A percentile compares a stretch with the other conserved stretches of the same genome.
Conservation (phyloP, 2,329 filamentous ascomycete species). For the Coniochaeta pulveracea region DNA sequence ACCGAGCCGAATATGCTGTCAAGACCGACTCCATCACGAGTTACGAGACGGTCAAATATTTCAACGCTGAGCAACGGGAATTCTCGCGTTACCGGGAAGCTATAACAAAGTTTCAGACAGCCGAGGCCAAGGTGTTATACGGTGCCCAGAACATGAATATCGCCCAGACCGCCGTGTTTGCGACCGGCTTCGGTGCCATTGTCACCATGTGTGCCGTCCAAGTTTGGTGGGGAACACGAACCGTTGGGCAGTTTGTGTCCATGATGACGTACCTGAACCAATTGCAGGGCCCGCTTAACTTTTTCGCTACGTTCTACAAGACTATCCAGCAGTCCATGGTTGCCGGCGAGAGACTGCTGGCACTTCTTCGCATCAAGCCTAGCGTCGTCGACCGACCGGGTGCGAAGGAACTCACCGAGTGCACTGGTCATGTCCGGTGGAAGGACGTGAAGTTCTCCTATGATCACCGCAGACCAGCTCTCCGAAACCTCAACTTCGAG, state of each 20-base stretch:
- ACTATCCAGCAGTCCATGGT: slow-evolving; percentile 97
- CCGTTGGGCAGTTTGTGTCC: slow-evolving; percentile 60
- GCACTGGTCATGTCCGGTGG: slow-evolving; percentile 75
- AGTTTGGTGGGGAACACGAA: slow-evolving; percentile 53
- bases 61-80: slow-evolving; percentile 75
- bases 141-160: slow-evolving; percentile 75
- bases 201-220: slow-evolving; percentile 69
- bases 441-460: slow-evolving; percentile 87
- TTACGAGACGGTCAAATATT: slow-evolving; percentile 93
- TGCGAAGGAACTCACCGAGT: slow-evolving; percentile 51
- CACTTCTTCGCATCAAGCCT: slow-evolving; percentile 92
- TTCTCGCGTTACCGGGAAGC: slow-evolving; percentile 62
- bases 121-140: slow-evolving; percentile 66
- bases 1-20: slow-evolving; percentile 89
- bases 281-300: slow-evolving; percentile 70
- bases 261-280: slow-evolving; percentile 71
- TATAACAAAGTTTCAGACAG: slow-evolving; percentile 59
- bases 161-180: slow-evolving; percentile 70
- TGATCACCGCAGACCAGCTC: slow-evolving; percentile 71
- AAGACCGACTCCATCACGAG: slow-evolving; percentile 98
- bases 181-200: slow-evolving; percentile 60
- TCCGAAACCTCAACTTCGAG: slow-evolving; percentile 74
- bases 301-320: slow-evolving; percentile 90
- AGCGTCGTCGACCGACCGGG: slow-evolving; percentile 71
- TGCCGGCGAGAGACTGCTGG: slow-evolving; percentile 86